phyloP scores from a whole-genome alignment of 23 red algal genomes.

The Gracilaria gracilis region DNA sequence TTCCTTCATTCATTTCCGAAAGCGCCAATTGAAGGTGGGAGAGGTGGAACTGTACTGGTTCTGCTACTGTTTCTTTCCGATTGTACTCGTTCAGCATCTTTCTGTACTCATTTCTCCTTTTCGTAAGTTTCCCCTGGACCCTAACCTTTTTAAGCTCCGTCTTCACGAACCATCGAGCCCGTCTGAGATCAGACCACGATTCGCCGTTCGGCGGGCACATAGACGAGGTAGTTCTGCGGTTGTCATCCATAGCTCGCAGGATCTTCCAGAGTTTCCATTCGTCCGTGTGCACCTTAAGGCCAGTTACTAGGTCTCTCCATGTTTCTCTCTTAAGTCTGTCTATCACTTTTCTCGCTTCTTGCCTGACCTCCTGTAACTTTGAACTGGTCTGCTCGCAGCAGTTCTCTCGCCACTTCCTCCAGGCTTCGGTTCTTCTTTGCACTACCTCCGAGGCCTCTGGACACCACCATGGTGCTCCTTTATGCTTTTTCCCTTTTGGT shows the following conservation, averaged over 20 bases:
- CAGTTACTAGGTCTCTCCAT: background rate
- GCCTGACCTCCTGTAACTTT: background rate
- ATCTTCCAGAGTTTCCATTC: conserved; percentile 9
- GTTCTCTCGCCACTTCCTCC: background rate
- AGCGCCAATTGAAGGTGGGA: background rate
- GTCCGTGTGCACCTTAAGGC: background rate
- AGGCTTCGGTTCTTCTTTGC: background rate
- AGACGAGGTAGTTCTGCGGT: background rate
- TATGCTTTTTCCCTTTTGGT: background rate
- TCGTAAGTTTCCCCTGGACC: no score
- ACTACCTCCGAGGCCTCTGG: background rate
- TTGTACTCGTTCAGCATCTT: no score
- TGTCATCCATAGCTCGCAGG: background rate
- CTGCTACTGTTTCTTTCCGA: background rate
- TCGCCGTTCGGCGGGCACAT: conserved; percentile 1
- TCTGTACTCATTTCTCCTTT: background rate
- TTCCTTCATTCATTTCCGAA: background rate
- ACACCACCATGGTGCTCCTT: conserved; percentile 6
- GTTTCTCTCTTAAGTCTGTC: background rate
- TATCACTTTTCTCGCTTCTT: background rate
- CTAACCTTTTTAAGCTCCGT: conserved; percentile 10
- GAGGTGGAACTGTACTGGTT: background rate
- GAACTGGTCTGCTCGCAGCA: background rate
- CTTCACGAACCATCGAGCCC: background rate
- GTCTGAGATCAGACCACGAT: background rate